These are phyloP conservation scores for Tremella mesenterica DNA, from an alignment of 768 basidiomycete species.

Conservation along the genomic window DNA sequence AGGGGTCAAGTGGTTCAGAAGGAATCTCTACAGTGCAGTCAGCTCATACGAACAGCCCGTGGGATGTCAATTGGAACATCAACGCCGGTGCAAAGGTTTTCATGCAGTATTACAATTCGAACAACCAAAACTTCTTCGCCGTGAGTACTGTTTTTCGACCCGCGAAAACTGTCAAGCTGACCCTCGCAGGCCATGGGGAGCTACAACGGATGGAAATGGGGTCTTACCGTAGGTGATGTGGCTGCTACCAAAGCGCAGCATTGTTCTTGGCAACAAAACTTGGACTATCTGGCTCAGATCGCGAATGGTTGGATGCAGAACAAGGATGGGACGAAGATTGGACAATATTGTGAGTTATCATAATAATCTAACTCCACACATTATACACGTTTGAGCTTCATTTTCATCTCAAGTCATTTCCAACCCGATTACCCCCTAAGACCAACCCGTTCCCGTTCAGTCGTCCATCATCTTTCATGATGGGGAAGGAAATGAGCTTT, in stretches of 20 bases:
- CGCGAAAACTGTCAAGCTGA: too few species aligned
- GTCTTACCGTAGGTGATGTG: conserved; percentile 45
- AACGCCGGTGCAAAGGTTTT: conserved; percentile 51
- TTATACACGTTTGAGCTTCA: too few species aligned
- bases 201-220: conserved; percentile 50
- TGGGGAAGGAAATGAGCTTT: too few species aligned
- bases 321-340: conserved; percentile 29
- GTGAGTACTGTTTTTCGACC: neutral
- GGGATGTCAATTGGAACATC: conserved; percentile 56
- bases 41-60: conserved; percentile 25
- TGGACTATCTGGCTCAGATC: conserved; percentile 55
- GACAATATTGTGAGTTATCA: too few species aligned
- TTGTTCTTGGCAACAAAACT: conserved; percentile 71
- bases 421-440: too few species aligned
- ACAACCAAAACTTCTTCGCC: conserved; percentile 37
- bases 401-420: too few species aligned
- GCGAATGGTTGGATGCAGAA: conserved; percentile 39
- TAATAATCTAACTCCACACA: too few species aligned
- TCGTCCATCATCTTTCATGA: too few species aligned
- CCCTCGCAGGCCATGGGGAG: conserved; percentile 51
- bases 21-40: neutral
- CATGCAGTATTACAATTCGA: conserved; percentile 18
- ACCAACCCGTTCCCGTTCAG: too few species aligned
- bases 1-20: neutral
- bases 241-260: conserved; percentile 30